These are phyloP conservation scores for Penicillium hesseltinei DNA, from an alignment of 2,329 filamentous ascomycete species.

Conservation along the genomic window DNA sequence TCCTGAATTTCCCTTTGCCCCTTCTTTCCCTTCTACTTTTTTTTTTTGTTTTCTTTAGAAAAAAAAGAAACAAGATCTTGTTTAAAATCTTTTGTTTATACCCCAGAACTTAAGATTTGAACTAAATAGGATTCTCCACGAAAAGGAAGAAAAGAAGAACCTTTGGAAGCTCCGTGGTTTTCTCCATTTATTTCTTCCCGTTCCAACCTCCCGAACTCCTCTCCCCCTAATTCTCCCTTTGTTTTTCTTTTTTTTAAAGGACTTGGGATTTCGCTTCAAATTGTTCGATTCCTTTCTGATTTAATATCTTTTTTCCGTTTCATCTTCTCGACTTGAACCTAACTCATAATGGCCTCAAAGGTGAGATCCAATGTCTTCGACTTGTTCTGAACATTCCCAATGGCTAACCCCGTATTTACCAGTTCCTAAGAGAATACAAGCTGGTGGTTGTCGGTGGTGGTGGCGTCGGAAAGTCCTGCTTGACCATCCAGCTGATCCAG, in stretches of 20 bases:
- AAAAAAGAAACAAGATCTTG: background rate
- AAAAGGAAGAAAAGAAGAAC: background rate
- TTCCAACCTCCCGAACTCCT: constrained; percentile 14
- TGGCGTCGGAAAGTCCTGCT: constrained; percentile 97
- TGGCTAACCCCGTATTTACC: background rate
- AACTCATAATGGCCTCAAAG: constrained; percentile 27
- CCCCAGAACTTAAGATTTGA: constrained; percentile 2
- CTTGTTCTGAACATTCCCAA: background rate
- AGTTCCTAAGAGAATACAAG: constrained; percentile 92
- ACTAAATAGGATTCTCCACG: background rate
- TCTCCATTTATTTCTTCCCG: constrained; percentile 11
- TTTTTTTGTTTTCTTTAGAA: background rate
- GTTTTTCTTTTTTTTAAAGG: constrained; percentile 15
- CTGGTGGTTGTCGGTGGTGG: constrained; percentile 96
- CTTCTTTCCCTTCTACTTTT: constrained; percentile 9
- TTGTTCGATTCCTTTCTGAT: constrained; percentile 4
- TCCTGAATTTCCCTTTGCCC: constrained; percentile 15
- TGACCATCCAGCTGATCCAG: constrained; percentile 95
- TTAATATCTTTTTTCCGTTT: constrained; percentile 12
- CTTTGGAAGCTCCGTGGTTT: constrained; percentile 1
- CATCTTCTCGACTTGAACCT: constrained; percentile 4
- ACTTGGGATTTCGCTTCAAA: constrained; percentile 4
- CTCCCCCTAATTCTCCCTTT: constrained; percentile 16
- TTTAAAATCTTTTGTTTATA: constrained; percentile 2
- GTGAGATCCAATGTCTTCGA: constrained; percentile 14